These are phyloP conservation scores for Calonectria multiphialidica DNA, from an alignment of 2,329 filamentous ascomycete species.

Conservation along the genomic window DNA sequence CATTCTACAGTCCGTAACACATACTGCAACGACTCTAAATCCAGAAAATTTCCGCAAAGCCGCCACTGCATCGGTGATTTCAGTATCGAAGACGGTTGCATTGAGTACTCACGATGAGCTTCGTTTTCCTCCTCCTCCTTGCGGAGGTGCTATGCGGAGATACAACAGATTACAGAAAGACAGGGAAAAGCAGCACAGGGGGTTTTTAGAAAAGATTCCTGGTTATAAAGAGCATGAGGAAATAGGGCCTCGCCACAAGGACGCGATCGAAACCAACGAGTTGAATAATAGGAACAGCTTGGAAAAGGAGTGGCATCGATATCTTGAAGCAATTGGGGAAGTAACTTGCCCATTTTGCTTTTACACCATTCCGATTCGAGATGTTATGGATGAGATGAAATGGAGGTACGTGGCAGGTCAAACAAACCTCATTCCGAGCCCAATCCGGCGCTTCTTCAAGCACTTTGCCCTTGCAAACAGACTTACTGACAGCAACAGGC, in stretches of 20 bases:
- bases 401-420: neutral
- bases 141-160: neutral
- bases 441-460: no score
- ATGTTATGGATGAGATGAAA: neutral
- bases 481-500: neutral
- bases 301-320: neutral
- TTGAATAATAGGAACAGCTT: neutral
- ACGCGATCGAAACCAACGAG: neutral
- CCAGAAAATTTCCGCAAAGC: neutral
- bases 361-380: neutral
- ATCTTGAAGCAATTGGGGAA: neutral
- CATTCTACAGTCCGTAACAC: neutral
- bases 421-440: neutral
- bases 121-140: conserved; percentile 19
- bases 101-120: conserved; percentile 11
- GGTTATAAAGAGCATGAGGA: neutral
- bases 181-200: neutral
- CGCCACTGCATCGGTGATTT: conserved; percentile 15
- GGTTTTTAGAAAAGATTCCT: neutral
- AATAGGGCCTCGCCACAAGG: no score
- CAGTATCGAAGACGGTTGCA: conserved; percentile 10
- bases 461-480: neutral
- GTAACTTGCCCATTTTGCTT: neutral
- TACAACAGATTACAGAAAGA: neutral
- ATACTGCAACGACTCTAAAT: conserved; percentile 9